Evolutionary conservation across 371 early-diverging fungal genomes (phyloP).

Genomic region (Apophysomyces elegans): DNA sequence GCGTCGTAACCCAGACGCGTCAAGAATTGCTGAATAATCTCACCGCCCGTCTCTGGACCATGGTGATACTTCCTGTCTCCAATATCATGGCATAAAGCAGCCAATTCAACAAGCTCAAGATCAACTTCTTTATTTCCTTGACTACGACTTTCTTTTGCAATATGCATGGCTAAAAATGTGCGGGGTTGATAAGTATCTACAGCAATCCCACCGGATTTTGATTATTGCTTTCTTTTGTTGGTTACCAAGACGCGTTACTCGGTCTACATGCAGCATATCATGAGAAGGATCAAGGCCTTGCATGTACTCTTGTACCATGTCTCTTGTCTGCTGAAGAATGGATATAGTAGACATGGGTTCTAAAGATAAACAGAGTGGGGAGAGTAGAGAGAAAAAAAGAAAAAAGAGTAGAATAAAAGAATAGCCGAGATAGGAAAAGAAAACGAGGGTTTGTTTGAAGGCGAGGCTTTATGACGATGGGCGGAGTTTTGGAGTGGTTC

Average conservation of each 20-base stretch:
- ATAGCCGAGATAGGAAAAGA: too few relatives aligned
- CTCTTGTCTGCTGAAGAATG: constrained; percentile 43
- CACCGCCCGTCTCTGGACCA: constrained; percentile 45
- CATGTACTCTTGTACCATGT: constrained; percentile 72
- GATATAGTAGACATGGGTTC: neutral
- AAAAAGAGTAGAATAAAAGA: too few relatives aligned
- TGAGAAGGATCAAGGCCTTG: constrained; percentile 73
- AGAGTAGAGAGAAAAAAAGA: neutral
- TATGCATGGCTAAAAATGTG: constrained; percentile 33
- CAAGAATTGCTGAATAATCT: constrained; percentile 54
- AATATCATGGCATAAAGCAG: constrained; percentile 80
- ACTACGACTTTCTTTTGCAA: constrained; percentile 37
- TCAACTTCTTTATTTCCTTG: constrained; percentile 44
- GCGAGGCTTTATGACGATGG: neutral
- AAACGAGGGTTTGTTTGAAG: neutral
- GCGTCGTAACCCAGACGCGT: constrained; percentile 34
- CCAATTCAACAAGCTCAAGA: constrained; percentile 65
- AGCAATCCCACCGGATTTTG: neutral
- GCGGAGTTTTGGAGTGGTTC: neutral
- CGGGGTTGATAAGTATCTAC: neutral
- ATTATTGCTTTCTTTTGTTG: too few relatives aligned
- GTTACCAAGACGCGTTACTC: constrained; percentile 69
- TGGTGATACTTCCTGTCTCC: constrained; percentile 75
- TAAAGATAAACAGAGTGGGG: neutral
- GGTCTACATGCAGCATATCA: constrained; percentile 79